These are phyloP conservation scores for Carpinus viminea DNA, from an alignment of 306 rosid genomes.

Conservation along the genomic window DNA sequence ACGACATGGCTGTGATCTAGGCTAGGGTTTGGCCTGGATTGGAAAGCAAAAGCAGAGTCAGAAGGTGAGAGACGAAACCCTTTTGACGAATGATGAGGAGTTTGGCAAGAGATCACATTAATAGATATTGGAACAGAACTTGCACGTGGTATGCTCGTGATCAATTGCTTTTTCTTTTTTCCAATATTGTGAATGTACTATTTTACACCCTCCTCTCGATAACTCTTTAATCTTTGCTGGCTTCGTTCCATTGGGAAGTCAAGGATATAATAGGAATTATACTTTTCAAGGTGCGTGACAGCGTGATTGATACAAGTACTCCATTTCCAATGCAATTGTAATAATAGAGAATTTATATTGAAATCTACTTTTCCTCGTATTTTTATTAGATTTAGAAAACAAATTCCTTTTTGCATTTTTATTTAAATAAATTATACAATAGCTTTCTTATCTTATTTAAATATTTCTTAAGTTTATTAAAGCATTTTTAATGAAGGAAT, in stretches of 20 bases:
- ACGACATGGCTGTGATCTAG: conserved; percentile 64
- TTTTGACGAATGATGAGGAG: not conserved
- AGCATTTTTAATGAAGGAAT: too few relatives aligned
- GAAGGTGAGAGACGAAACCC: not conserved
- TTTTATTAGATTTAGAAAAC: too few relatives aligned
- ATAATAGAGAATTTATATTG: too few relatives aligned
- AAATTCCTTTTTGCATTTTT: too few relatives aligned
- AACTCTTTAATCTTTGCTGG: not conserved
- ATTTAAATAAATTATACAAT: too few relatives aligned
- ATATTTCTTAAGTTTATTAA: too few relatives aligned
- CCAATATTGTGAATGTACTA: not conserved
- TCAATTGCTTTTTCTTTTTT: not conserved
- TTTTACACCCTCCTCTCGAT: not conserved
- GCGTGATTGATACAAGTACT: too few relatives aligned
- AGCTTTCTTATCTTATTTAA: too few relatives aligned
- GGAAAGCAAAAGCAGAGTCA: conserved; percentile 19
- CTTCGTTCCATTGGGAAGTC: not conserved
- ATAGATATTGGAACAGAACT: not conserved
- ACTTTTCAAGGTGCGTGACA: too few relatives aligned
- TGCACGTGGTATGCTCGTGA: not conserved
- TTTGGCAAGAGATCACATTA: not conserved
- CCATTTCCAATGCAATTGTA: too few relatives aligned
- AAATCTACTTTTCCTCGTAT: too few relatives aligned
- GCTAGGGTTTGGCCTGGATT: conserved; percentile 44
- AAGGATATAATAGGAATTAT: too few relatives aligned